phyloP scores from a whole-genome alignment of 305 asterid species.

The Petunia hybrid region DNA sequence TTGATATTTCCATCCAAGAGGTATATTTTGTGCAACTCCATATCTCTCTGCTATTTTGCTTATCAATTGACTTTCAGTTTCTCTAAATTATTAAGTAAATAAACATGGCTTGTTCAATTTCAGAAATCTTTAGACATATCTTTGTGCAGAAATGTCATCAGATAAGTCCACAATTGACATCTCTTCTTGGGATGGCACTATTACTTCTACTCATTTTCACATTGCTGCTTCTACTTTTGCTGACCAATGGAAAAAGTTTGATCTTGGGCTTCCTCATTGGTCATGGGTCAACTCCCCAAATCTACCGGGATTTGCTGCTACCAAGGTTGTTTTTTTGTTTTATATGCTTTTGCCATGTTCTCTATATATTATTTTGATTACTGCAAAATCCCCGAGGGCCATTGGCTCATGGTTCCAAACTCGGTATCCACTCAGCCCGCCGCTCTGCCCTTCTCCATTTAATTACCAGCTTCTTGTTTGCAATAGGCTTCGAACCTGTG shows the following conservation, averaged over 20 bases:
- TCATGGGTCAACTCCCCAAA: conserved; percentile 66
- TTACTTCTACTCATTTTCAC: conserved; percentile 60
- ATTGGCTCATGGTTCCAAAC: too few relatives aligned
- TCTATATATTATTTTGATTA: background rate
- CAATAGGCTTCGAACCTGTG: too few relatives aligned
- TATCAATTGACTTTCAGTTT: background rate
- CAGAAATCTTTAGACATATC: too few relatives aligned
- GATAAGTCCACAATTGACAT: conserved; percentile 11
- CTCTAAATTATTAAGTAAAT: background rate
- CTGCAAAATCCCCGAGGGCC: too few relatives aligned
- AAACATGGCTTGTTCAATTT: too few relatives aligned
- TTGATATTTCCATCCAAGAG: too few relatives aligned
- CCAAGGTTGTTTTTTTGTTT: conserved; percentile 38
- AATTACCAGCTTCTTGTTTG: too few relatives aligned
- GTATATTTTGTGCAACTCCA: too few relatives aligned
- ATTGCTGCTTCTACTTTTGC: conserved; percentile 64
- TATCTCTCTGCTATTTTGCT: too few relatives aligned
- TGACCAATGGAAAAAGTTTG: conserved; percentile 68
- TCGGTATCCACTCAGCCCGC: too few relatives aligned
- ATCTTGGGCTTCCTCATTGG: conserved; percentile 69
- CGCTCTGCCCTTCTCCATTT: too few relatives aligned
- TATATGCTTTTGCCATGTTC: conserved; percentile 12
- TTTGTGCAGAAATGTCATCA: conserved; percentile 26
- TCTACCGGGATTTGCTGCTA: conserved; percentile 51
- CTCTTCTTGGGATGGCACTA: conserved; percentile 63